Base-by-base conservation (phyloP, 2,329 filamentous ascomycete species). In the Chrysoporthe austroafricana region DNA sequence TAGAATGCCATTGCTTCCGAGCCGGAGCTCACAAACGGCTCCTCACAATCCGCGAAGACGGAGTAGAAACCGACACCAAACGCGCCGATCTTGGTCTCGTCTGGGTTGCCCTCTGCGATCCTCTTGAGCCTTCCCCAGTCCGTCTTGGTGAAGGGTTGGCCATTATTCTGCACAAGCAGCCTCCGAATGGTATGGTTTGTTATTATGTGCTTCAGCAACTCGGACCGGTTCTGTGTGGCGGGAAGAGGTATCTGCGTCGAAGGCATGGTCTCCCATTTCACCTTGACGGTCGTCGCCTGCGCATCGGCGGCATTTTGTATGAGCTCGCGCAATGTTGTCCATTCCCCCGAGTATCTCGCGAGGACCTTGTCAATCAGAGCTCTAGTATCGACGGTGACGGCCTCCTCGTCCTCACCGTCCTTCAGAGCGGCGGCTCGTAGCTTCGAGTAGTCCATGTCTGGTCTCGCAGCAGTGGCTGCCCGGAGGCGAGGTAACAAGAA, bases 51-150 rank as follows among this genome's bases (percentile, higher is more conserved):
- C 70, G 96, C 93, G 77, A 99, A 99, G 50, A 98, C 95, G 77
- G 93, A 97, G 84, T 99, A 99, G 81, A 99, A 99, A 2, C 96
- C 96, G 43, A 99, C 96, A 72, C 96, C 96, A 77, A 99, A 99
- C 3, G 96, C 96, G 65, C 96, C 96, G 74, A 99, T 99, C 83
- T 99, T 99, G 59, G 94, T 98, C 81, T 99, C 96, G 78, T 99
- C 96, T 0, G 96, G 96, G 76, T 99, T 99, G 59, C 96, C 96
- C 78, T 99, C 96, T n/a, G 96, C 96, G 71, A 99, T 99, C 70
- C 95, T 90, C 83, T 98, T 98, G 71, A 99, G 78, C 64, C 96
- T 88, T 58, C 90, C 89, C 96, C 96, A 99, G 79, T 99, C 96
- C 21, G 94, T 96, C 73, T 91, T 87, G 63, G 89, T 91, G 75